phyloP scores from a whole-genome alignment of 2,329 filamentous ascomycete species.

The Zymoseptoria crescenta region DNA sequence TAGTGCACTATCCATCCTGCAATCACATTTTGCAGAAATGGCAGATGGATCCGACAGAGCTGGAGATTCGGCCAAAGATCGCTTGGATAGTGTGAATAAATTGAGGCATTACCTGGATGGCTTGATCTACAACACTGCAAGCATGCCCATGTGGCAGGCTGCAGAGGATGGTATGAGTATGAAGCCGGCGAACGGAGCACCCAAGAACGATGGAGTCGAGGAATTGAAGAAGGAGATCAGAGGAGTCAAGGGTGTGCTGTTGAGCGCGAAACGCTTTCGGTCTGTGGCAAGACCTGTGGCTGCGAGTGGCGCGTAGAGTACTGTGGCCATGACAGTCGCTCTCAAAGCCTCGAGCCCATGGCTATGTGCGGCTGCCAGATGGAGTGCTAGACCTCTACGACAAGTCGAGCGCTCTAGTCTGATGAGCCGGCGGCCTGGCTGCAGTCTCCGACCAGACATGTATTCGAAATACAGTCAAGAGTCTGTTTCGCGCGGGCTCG shows the following conservation, averaged over 20 bases:
- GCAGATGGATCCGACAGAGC: constrained; percentile 44
- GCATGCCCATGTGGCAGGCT: constrained; percentile 14
- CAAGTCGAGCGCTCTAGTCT: too few relatives aligned
- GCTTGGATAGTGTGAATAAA: constrained; percentile 44
- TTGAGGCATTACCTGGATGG: constrained; percentile 60
- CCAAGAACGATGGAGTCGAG: constrained; percentile 60
- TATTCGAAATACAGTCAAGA: too few relatives aligned
- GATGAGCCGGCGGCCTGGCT: too few relatives aligned
- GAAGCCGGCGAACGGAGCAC: constrained; percentile 33
- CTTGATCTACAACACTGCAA: constrained; percentile 41
- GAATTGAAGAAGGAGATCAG: constrained; percentile 68
- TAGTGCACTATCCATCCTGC: constrained; percentile 40
- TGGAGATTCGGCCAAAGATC: constrained; percentile 44
- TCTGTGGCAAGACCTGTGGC: constrained; percentile 1
- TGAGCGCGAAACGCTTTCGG: constrained; percentile 64
- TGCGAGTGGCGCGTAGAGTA: background rate
- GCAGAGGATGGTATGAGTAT: constrained; percentile 31
- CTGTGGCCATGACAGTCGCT: too few relatives aligned
- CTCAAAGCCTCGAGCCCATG: too few relatives aligned
- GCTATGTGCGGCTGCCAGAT: too few relatives aligned
- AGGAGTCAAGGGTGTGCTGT: constrained; percentile 67
- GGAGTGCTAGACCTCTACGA: too few relatives aligned
- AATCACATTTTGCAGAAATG: constrained; percentile 44
- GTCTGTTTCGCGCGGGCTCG: too few relatives aligned
- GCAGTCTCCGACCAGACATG: too few relatives aligned